phyloP scores from a whole-genome alignment of 2,329 filamentous ascomycete species.

The Onygenales sp. region DNA sequence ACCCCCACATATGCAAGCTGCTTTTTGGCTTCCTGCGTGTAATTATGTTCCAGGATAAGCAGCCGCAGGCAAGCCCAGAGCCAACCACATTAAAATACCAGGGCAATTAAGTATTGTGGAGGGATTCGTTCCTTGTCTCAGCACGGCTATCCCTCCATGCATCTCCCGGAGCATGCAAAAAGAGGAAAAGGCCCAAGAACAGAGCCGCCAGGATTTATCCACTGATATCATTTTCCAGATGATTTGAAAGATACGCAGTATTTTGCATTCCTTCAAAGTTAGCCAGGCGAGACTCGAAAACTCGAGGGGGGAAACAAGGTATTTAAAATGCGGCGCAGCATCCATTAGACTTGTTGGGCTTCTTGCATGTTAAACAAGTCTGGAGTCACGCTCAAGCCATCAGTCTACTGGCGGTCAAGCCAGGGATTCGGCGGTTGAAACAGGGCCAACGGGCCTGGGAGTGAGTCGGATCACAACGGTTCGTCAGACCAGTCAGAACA shows the following conservation, averaged over 20 bases:
- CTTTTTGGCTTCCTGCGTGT: neutral
- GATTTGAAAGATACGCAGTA: neutral
- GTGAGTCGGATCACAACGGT: neutral
- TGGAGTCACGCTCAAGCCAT: neutral
- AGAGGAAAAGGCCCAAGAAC: too few relatives aligned
- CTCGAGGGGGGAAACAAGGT: neutral
- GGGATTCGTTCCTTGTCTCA: neutral
- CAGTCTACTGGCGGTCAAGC: neutral
- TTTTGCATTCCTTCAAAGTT: neutral
- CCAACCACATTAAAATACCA: neutral
- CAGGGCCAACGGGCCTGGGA: neutral
- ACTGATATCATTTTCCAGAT: too few relatives aligned
- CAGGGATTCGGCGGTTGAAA: neutral
- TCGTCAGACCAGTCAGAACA: neutral
- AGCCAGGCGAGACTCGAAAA: neutral
- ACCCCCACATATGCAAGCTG: neutral
- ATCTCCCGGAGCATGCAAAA: too few relatives aligned
- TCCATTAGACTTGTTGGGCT: conserved; percentile 1
- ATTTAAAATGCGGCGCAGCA: neutral
- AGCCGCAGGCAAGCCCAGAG: neutral
- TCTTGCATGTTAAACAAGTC: conserved; percentile 1
- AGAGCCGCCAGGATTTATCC: too few relatives aligned
- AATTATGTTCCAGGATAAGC: neutral
- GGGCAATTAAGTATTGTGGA: neutral
- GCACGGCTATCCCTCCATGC: too few relatives aligned